phyloP scores from a whole-genome alignment of 208 protist genomes.

The Trypanosoma avium region DNA sequence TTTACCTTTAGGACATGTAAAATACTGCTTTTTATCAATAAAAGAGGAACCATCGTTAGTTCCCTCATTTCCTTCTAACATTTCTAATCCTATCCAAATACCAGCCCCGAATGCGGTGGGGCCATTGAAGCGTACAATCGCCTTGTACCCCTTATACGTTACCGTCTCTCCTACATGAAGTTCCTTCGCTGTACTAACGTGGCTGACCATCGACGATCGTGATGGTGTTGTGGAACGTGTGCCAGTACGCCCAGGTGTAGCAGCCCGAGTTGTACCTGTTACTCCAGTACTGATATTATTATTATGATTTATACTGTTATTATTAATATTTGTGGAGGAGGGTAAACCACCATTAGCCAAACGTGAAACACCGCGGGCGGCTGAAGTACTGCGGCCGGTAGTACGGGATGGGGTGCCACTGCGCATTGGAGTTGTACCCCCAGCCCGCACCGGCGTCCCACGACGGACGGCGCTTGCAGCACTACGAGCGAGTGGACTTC shows the following conservation, averaged over 20 bases:
- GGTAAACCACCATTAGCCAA: conserved; percentile 1
- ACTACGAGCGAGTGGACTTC: conserved; percentile 76
- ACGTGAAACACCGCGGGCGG: conserved; percentile 14
- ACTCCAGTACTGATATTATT: too few relatives aligned
- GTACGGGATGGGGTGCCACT: conserved; percentile 25
- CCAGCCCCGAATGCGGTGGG: conserved; percentile 81
- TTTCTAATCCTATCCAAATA: conserved; percentile 89
- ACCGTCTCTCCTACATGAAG: conserved; percentile 74
- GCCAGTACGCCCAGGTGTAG: conserved; percentile 19
- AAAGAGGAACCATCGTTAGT: conserved; percentile 89
- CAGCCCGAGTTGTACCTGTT: background rate
- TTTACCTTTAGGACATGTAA: conserved; percentile 88
- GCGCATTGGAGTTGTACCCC: conserved; percentile 49
- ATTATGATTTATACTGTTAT: too few relatives aligned
- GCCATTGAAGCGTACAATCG: conserved; percentile 85
- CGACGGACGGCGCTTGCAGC: conserved; percentile 74
- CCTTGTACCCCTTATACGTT: conserved; percentile 83
- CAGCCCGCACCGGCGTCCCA: conserved; percentile 72
- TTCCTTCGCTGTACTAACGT: conserved; percentile 64
- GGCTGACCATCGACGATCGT: conserved; percentile 19
- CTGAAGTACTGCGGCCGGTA: conserved; percentile 18
- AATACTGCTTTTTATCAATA: conserved; percentile 92
- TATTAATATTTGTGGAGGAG: too few relatives aligned
- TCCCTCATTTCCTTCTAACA: conserved; percentile 88
- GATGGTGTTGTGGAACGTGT: conserved; percentile 25